Conservation (phyloP, 768 basidiomycete species). For the Boletus eberwhitei region DNA sequence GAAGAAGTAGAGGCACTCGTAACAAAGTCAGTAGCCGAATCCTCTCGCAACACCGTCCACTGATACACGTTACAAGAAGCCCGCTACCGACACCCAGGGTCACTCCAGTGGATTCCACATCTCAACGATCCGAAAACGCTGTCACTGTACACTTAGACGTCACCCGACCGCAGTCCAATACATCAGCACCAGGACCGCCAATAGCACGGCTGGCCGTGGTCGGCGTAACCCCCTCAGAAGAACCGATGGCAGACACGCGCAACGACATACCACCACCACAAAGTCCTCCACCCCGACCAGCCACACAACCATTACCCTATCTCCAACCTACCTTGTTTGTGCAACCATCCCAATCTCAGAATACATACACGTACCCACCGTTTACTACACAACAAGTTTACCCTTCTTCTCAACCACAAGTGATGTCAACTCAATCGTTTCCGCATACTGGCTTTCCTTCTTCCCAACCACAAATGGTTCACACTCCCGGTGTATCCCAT, state of each 20-base stretch:
- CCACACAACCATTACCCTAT: conserved; percentile 10
- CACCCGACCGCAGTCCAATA: background rate
- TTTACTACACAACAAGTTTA: conserved; percentile 16
- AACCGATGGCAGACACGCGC: background rate
- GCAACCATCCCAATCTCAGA: conserved; percentile 22
- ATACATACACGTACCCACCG: conserved; percentile 9
- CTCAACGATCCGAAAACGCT: conserved; percentile 10
- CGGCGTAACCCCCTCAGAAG: background rate
- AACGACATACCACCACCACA: background rate
- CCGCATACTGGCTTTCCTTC: conserved; percentile 14
- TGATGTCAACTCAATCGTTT: conserved; percentile 16
- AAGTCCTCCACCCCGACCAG: conserved; percentile 2
- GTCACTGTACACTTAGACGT: background rate
- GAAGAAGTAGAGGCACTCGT: conserved; percentile 37
- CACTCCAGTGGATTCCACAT: conserved; percentile 42
- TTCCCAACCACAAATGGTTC: conserved; percentile 15
- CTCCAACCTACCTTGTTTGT: conserved; percentile 8
- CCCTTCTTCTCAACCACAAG: conserved; percentile 18
- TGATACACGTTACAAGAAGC: conserved; percentile 43
- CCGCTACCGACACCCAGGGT: conserved; percentile 60
- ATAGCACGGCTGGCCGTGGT: background rate
- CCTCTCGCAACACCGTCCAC: conserved; percentile 7
- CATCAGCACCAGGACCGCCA: background rate
- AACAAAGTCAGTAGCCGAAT: conserved; percentile 42
- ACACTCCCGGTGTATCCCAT: conserved; percentile 8